Evolutionary conservation across 2,329 filamentous ascomycete genomes (phyloP).

Genomic region (Pseudogymnoascus sp.): DNA sequence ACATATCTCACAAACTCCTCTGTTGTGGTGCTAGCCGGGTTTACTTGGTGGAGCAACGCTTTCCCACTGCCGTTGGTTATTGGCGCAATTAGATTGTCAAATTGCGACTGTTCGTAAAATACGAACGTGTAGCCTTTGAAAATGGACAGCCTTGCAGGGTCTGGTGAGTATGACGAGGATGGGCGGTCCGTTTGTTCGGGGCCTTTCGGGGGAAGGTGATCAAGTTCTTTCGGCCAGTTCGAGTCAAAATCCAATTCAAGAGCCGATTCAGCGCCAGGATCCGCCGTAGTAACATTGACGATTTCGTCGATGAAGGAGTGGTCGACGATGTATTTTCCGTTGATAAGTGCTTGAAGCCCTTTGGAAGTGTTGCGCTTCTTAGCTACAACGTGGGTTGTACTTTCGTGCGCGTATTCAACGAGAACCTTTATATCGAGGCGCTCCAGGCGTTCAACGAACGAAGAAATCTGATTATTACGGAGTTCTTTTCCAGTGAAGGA

Average conservation of each 20-base stretch:
- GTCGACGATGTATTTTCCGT: constrained; percentile 69
- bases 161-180: constrained; percentile 63
- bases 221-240: constrained; percentile 67
- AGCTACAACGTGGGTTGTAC: constrained; percentile 81
- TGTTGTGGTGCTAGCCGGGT: constrained; percentile 55
- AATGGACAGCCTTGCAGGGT: constrained; percentile 56
- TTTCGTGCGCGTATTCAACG: constrained; percentile 58
- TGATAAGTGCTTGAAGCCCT: constrained; percentile 77
- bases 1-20: constrained; percentile 74
- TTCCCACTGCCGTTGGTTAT: constrained; percentile 80
- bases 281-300: constrained; percentile 44
- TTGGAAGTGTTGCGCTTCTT: constrained; percentile 86
- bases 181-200: constrained; percentile 66
- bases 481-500: constrained; percentile 65
- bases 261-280: constrained; percentile 44
- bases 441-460: constrained; percentile 61
- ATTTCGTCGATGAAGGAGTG: constrained; percentile 67
- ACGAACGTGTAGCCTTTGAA: constrained; percentile 87
- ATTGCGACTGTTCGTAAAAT: constrained; percentile 71
- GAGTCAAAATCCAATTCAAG: constrained; percentile 74
- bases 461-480: constrained; percentile 55
- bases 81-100: constrained; percentile 63
- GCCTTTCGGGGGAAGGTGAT: constrained; percentile 65
- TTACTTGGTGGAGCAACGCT: constrained; percentile 58
- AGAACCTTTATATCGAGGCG: constrained; percentile 83